phyloP scores from a whole-genome alignment of 345 rosid genomes.

The Gossypium herbaceum region DNA sequence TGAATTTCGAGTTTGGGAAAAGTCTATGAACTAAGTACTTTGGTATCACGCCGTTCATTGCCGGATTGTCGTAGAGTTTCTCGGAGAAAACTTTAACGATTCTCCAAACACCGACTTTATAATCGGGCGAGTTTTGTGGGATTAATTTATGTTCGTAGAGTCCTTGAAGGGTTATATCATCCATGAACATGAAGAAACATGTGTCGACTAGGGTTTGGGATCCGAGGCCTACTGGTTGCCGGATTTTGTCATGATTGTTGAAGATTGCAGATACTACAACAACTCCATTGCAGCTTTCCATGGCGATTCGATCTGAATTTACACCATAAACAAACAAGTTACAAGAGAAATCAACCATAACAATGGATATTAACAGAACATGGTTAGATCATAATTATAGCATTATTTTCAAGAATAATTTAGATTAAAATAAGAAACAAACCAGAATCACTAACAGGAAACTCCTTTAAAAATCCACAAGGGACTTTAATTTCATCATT shows the following conservation, averaged over 20 bases:
- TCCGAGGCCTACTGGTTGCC: conserved; percentile 83
- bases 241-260: conserved; percentile 85
- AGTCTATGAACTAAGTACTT: conserved; percentile 75
- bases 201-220: conserved; percentile 46
- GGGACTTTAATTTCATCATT: conserved; percentile 45
- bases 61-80: conserved; percentile 55
- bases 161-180: conserved; percentile 48
- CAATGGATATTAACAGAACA: background rate
- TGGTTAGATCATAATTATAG: background rate
- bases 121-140: conserved; percentile 18
- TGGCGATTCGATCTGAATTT: conserved; percentile 58
- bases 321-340: background rate
- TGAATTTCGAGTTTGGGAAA: conserved; percentile 75
- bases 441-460: conserved; percentile 63
- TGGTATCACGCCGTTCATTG: conserved; percentile 90
- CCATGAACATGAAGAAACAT: conserved; percentile 92
- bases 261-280: conserved; percentile 85
- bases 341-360: background rate
- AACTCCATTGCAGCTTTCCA: conserved; percentile 68
- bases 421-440: conserved; percentile 15
- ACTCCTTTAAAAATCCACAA: conserved; percentile 70
- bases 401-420: background rate
- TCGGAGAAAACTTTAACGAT: conserved; percentile 40
- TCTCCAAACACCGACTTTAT: conserved; percentile 66
- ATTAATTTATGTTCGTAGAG: conserved; percentile 45